Evolutionary conservation across 768 basidiomycete species (phyloP), one percentile per base, ranked within the genome.

Genomic region (Boletus sp.): DNA sequence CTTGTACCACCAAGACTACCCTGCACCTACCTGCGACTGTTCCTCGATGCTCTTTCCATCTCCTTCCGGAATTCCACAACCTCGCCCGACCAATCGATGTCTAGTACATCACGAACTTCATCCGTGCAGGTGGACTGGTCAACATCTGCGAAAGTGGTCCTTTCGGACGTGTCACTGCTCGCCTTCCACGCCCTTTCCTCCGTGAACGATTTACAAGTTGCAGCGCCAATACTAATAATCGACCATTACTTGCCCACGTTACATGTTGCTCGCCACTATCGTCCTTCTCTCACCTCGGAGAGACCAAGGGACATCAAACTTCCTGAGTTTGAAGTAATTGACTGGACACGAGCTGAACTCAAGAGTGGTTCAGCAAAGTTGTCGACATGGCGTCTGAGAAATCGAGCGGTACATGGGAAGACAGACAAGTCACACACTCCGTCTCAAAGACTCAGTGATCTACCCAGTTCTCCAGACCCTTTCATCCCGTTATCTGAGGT

Each of bases 141-240:
- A n/a, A 45, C 53, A 17, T 60, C 52, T 42, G 61, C 49, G n/a
- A 63, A 49, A 37, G 17, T 70, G 23, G 48, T 63, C 5, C 39
- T 73, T 41, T 62, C 69, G 10, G 87, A 89, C 43, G 11, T 88
- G 1, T 85, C 86, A 15, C 62, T 81, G 10, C 85, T 88, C 58
- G 74, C 75, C 11, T 80, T 87, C 61, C 70, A 70, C 32, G 46
- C 64, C 8, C 46, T 59, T 32, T 57, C 61, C 15, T 56, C 63
- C 17, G 27, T 23, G 30, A 58, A 63, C 7, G 64, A 59, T 50
- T n/a, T 41, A 27, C 70, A 65, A 46, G 30, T 60, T 45, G 80
- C 84, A 25, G 77, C 79, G 14, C 93, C 93, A 13, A 70, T 96
- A 41, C 63, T 96, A 17, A 79, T 93, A 45, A 84, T 83, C 10